Conservation (phyloP, 371 early-diverging fungal genomes). For the Lichtheimia ornata region DNA sequence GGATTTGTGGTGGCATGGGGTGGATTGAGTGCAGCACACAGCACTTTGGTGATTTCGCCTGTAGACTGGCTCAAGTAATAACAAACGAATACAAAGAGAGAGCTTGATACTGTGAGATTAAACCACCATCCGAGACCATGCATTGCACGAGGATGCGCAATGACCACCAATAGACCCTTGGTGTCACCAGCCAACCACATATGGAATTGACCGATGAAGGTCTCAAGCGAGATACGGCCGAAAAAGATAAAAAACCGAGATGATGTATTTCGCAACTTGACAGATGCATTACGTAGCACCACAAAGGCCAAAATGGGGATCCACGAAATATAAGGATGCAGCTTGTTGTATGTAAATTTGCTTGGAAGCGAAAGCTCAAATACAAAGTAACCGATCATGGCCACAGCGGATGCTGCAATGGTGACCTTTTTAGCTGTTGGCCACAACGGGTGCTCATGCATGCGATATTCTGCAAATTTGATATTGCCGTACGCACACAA, state of each 20-base stretch:
- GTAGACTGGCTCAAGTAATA: conserved; percentile 56
- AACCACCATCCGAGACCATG: conserved; percentile 54
- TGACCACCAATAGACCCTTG: conserved; percentile 59
- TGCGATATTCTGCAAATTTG: conserved; percentile 44
- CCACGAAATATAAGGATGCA: conserved; percentile 68
- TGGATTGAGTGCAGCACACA: conserved; percentile 17
- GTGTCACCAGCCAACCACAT: conserved; percentile 79
- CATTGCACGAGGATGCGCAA: conserved; percentile 33
- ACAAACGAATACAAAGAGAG: conserved; percentile 61
- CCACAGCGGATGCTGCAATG: conserved; percentile 30
- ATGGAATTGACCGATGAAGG: conserved; percentile 81
- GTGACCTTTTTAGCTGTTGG: conserved; percentile 24
- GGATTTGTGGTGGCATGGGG: not conserved
- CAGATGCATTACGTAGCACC: conserved; percentile 67
- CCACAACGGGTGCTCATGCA: conserved; percentile 45
- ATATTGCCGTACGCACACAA: conserved; percentile 47
- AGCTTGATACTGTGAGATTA: conserved; percentile 49
- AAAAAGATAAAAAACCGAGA: conserved; percentile 60
- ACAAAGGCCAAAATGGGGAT: conserved; percentile 64
- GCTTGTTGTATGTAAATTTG: conserved; percentile 55
- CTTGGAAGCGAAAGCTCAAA: conserved; percentile 43
- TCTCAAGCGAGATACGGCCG: conserved; percentile 72
- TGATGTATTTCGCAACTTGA: conserved; percentile 45
- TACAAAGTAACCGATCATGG: conserved; percentile 46
- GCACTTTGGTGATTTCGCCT: conserved; percentile 49